Percentiles rank a stretch among this genome's conserved stretches.
Conservation (phyloP, 2,329 filamentous ascomycete species). For the Thelonectria blattea region DNA sequence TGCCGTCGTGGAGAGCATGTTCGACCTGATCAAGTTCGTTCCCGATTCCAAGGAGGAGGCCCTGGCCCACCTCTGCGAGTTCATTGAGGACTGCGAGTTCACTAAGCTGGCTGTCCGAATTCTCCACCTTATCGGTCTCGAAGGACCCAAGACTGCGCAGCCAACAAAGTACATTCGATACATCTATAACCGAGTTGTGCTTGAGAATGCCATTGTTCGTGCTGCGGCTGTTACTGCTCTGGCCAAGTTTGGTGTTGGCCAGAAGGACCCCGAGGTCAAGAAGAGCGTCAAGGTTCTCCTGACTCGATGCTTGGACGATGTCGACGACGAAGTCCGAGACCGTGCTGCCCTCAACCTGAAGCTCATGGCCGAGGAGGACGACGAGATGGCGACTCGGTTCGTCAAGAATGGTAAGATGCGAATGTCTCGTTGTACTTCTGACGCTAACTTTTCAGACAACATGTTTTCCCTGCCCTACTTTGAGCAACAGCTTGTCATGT, state of each 20-base stretch:
- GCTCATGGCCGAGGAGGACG: conserved; percentile 91
- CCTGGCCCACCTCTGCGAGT: conserved; percentile 94
- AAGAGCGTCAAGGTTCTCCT: conserved; percentile 91
- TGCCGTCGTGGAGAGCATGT: conserved; percentile 98
- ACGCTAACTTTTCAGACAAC: conserved; percentile 66
- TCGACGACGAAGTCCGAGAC: conserved; percentile 96
- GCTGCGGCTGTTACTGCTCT: conserved; percentile 94
- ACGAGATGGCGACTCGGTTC: conserved; percentile 83
- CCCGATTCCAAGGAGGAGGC: conserved; percentile 84
- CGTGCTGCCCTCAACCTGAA: conserved; percentile 91
- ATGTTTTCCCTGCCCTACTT: conserved; percentile 96
- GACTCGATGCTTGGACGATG: conserved; percentile 92
- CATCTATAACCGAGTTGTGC: conserved; percentile 97
- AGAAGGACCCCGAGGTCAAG: conserved; percentile 97
- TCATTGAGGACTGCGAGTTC: conserved; percentile 99
- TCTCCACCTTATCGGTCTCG: conserved; percentile 88
- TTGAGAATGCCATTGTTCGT: conserved; percentile 95
- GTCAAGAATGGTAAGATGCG: conserved; percentile 79
- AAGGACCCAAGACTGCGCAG: conserved; percentile 93
- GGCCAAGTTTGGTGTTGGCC: conserved; percentile 95
- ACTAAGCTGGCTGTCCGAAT: conserved; percentile 97
- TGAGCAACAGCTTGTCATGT: conserved; percentile 96
- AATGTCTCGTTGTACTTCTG: accelerated
- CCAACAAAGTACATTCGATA: conserved; percentile 99
- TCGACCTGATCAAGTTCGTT: conserved; percentile 98